Evolutionary conservation across 495 filamentous ascomycete genomes (phyloP).

Genomic region (Bacidia gigantensis): DNA sequence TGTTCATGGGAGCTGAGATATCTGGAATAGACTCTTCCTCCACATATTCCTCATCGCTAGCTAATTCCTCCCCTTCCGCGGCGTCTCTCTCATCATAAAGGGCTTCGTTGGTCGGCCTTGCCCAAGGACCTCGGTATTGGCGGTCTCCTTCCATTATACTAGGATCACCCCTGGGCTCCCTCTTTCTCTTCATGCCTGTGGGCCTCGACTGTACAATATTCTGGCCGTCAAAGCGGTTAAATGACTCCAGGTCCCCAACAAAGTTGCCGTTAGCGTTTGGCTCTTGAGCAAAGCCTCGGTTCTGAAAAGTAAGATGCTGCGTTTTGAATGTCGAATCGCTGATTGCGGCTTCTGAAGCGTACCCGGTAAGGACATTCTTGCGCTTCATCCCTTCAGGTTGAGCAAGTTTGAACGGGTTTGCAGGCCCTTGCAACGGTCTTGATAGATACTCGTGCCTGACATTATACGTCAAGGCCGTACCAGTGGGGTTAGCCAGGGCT

Average conservation of each 20-base stretch:
- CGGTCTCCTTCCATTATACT: slow-evolving; percentile 71
- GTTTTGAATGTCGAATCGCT: slow-evolving; percentile 78
- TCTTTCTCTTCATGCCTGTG: slow-evolving; percentile 54
- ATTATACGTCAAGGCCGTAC: slow-evolving; percentile 41
- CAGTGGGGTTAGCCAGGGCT: slow-evolving; percentile 42
- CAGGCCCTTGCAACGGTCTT: slow-evolving; percentile 54
- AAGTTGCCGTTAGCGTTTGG: slow-evolving; percentile 36
- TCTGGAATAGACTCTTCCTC: slow-evolving; percentile 37
- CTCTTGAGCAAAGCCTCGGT: slow-evolving; percentile 44
- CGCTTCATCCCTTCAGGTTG: slow-evolving; percentile 53
- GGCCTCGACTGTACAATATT: slow-evolving; percentile 46
- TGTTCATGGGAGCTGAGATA: slow-evolving; percentile 38
- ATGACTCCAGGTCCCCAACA: slow-evolving; percentile 40
- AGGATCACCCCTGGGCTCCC: slow-evolving; percentile 73
- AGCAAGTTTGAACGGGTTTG: slow-evolving; percentile 63
- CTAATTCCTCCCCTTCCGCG: slow-evolving; percentile 44
- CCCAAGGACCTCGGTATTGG: slow-evolving; percentile 90
- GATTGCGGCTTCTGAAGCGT: slow-evolving; percentile 74
- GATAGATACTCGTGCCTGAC: slow-evolving; percentile 61
- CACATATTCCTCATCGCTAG: slow-evolving; percentile 70
- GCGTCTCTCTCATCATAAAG: slow-evolving; percentile 45
- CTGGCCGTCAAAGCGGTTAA: slow-evolving; percentile 36
- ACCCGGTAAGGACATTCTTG: slow-evolving; percentile 83
- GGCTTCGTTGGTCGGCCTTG: slow-evolving; percentile 56
- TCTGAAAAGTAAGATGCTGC: slow-evolving; percentile 66